These are phyloP conservation scores for Sporothrix inflata DNA, from an alignment of 2,329 filamentous ascomycete species.

Conservation along the genomic window DNA sequence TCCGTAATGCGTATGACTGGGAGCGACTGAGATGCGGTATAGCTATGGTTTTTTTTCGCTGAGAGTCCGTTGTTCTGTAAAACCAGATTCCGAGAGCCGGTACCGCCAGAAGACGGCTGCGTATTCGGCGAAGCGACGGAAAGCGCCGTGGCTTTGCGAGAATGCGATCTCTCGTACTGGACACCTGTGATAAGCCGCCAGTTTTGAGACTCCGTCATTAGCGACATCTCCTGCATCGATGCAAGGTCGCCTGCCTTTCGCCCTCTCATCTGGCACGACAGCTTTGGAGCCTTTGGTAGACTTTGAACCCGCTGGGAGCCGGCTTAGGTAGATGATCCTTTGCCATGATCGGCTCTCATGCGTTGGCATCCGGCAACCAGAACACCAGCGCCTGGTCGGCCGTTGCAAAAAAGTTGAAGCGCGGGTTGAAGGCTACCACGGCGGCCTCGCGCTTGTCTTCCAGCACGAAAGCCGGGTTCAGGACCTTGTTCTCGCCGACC, in stretches of 20 bases:
- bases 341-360: constrained; percentile 38
- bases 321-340: too few species aligned
- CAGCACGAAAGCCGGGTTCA: constrained; percentile 66
- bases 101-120: neutral
- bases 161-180: too few species aligned
- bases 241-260: too few species aligned
- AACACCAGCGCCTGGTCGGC: constrained; percentile 84
- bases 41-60: neutral
- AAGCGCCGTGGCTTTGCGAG: too few species aligned
- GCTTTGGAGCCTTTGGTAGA: too few species aligned
- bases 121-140: too few species aligned
- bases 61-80: too few species aligned
- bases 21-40: neutral
- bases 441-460: constrained; percentile 71
- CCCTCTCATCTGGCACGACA: too few species aligned
- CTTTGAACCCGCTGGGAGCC: too few species aligned
- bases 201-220: too few species aligned
- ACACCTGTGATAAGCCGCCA: too few species aligned
- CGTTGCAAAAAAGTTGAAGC: constrained; percentile 88
- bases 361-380: constrained; percentile 72
- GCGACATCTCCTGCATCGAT: too few species aligned
- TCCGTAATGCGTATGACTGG: neutral
- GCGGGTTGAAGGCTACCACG: constrained; percentile 83
- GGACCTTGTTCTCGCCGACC: constrained; percentile 57
- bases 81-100: neutral